Evolutionary conservation across 2,329 filamentous ascomycete genomes (phyloP).

Genomic region (Colletotrichum tanaceti): DNA sequence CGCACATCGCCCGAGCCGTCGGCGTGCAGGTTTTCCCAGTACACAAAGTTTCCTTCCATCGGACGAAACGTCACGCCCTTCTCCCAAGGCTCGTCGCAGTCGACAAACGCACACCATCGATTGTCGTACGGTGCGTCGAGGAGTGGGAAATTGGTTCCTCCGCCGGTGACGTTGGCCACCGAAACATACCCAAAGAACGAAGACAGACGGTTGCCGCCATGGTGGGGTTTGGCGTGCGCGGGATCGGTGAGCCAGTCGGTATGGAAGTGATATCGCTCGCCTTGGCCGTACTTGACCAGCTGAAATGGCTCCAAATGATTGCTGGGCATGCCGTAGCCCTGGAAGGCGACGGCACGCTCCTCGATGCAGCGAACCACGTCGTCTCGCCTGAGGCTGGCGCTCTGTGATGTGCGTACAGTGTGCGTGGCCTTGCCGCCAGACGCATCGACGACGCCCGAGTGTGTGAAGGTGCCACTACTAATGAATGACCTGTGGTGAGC

Average conservation of each 20-base stretch:
- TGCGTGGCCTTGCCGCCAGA: constrained; percentile 50
- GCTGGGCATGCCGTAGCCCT: constrained; percentile 54
- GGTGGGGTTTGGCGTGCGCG: constrained; percentile 49
- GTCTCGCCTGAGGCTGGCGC: constrained; percentile 57
- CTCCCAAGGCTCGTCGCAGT: constrained; percentile 62
- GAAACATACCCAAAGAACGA: constrained; percentile 63
- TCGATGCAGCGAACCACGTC: constrained; percentile 60
- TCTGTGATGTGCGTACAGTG: constrained; percentile 58
- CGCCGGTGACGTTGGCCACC: constrained; percentile 55
- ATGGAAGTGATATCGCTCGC: constrained; percentile 61
- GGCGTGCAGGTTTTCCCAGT: constrained; percentile 59
- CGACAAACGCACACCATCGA: constrained; percentile 51
- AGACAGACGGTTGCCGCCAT: constrained; percentile 57
- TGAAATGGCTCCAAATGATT: constrained; percentile 59
- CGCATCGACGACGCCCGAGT: constrained; percentile 55
- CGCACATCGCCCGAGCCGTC: constrained; percentile 56
- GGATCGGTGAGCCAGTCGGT: constrained; percentile 62
- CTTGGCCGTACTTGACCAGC: constrained; percentile 58
- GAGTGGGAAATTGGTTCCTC: constrained; percentile 62
- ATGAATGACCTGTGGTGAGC: constrained; percentile 35
- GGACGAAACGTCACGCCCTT: constrained; percentile 61
- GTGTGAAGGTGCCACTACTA: constrained; percentile 57
- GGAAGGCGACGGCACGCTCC: constrained; percentile 58
- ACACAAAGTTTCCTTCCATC: constrained; percentile 60
- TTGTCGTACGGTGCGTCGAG: constrained; percentile 51